Conservation (phyloP, 1,139 yeast species). For the Kluyveromyces sp. region DNA sequence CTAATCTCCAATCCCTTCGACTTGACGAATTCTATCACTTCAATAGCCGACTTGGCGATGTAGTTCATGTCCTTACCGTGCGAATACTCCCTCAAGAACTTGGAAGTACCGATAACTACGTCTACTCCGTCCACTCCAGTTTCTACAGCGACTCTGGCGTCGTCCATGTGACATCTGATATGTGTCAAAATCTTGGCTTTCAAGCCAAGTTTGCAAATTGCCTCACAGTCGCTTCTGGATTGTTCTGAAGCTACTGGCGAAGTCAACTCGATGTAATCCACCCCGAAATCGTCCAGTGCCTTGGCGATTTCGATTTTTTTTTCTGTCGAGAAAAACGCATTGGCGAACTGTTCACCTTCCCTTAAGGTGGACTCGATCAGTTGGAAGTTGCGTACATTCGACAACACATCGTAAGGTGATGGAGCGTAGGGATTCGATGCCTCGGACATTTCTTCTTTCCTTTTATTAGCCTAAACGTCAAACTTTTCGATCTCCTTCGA, state of each 20-base stretch:
- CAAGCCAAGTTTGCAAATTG: constrained; percentile 88
- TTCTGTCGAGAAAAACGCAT: constrained; percentile 89
- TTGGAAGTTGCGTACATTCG: constrained; percentile 80
- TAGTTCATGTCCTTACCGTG: constrained; percentile 97
- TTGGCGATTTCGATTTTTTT: constrained; percentile 93
- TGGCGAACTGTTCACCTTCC: constrained; percentile 96
- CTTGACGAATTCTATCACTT: constrained; percentile 92
- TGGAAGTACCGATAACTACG: constrained; percentile 93
- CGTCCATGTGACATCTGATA: constrained; percentile 95
- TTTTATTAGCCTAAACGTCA: background rate
- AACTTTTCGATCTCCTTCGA: no score
- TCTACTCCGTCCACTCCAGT: constrained; percentile 98
- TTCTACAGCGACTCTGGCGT: constrained; percentile 87
- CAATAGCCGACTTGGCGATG: constrained; percentile 87
- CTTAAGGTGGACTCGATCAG: constrained; percentile 86
- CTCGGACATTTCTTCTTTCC: constrained; percentile 27
- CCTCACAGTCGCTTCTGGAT: constrained; percentile 84
- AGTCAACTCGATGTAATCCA: constrained; percentile 88
- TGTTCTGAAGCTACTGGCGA: constrained; percentile 95
- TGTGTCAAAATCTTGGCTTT: constrained; percentile 84
- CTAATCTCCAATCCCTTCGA: constrained; percentile 82
- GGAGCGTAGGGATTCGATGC: constrained; percentile 79
- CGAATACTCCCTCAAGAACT: constrained; percentile 80
- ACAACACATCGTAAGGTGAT: constrained; percentile 79
- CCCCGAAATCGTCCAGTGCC: constrained; percentile 93